Evolutionary conservation across 2,329 filamentous ascomycete species (phyloP).

Genomic region (Cryphonectria carpinicola): DNA sequence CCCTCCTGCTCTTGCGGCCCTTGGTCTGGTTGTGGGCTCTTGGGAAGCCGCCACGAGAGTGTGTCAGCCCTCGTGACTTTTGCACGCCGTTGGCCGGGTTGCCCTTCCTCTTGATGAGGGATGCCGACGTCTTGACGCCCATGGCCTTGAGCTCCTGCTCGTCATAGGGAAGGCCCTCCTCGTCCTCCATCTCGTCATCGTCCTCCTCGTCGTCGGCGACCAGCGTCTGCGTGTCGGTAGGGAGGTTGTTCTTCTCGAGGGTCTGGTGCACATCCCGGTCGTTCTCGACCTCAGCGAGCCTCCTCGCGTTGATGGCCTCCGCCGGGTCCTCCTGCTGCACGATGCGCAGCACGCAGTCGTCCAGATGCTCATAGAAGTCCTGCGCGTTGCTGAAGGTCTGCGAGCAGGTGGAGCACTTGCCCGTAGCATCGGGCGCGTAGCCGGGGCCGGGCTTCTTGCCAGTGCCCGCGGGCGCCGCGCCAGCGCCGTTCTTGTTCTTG

Average conservation of each 20-base stretch:
- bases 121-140: conserved; percentile 42
- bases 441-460: conserved; percentile 67
- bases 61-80: conserved; percentile 74
- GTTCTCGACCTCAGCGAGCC: conserved; percentile 67
- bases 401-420: conserved; percentile 94
- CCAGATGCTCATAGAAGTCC: conserved; percentile 98
- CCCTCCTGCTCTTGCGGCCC: conserved; percentile 87
- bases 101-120: conserved; percentile 60
- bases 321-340: conserved; percentile 73
- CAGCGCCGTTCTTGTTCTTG: conserved; percentile 60
- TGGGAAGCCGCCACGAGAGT: conserved; percentile 73
- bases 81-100: conserved; percentile 62
- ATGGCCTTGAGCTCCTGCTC: conserved; percentile 60
- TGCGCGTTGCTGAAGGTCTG: conserved; percentile 90
- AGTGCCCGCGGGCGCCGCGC: conserved; percentile 41
- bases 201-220: conserved; percentile 48
- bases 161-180: conserved; percentile 57
- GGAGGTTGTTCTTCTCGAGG: conserved; percentile 65
- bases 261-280: conserved; percentile 66
- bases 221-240: conserved; percentile 43
- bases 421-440: conserved; percentile 78
- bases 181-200: conserved; percentile 53
- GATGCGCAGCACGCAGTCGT: conserved; percentile 72
- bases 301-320: conserved; percentile 69
- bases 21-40: conserved; percentile 51